A percentile compares a stretch with the other conserved stretches of the same genome.
phyloP scores from a whole-genome alignment of 169 alveolate genomes.

The Plasmodium chabaudi region DNA sequence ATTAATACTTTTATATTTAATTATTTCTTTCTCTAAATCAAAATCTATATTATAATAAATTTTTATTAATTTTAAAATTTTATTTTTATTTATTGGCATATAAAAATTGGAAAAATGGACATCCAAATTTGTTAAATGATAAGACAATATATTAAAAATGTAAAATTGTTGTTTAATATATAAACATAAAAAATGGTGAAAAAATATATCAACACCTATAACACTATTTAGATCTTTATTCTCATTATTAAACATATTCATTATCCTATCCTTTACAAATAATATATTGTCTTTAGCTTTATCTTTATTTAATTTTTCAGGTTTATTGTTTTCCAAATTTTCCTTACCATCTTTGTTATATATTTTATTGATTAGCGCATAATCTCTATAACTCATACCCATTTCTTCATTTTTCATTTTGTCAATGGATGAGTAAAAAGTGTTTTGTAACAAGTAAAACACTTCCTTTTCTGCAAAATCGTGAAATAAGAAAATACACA shows the following conservation, averaged over 20 bases:
- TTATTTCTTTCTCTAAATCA: conserved; percentile 59
- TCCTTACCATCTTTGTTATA: background rate
- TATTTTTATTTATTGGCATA: conserved; percentile 56
- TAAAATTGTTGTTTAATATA: conserved; percentile 70
- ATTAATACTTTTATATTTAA: conserved; percentile 56
- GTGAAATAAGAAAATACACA: background rate
- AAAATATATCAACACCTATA: conserved; percentile 27
- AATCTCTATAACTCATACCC: conserved; percentile 3
- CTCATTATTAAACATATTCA: conserved; percentile 62
- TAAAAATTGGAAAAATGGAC: conserved; percentile 63
- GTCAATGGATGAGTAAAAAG: conserved; percentile 19
- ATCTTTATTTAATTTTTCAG: background rate
- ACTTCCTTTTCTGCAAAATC: conserved; percentile 43
- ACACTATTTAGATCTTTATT: conserved; percentile 26
- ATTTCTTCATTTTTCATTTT: conserved; percentile 16
- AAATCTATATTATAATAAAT: conserved; percentile 58
- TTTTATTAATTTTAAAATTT: conserved; percentile 39
- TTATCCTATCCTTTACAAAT: conserved; percentile 32
- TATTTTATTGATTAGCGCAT: background rate
- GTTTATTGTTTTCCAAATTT: background rate
- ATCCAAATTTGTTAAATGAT: conserved; percentile 62
- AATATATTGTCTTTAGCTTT: conserved; percentile 54
- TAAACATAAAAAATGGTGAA: conserved; percentile 56
- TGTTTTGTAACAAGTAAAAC: conserved; percentile 50
- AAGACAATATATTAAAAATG: conserved; percentile 48